A percentile compares a stretch with the other conserved stretches of the same genome.
phyloP scores from a whole-genome alignment of 2,329 filamentous ascomycete genomes.

The Corinectria fuckeliana region DNA sequence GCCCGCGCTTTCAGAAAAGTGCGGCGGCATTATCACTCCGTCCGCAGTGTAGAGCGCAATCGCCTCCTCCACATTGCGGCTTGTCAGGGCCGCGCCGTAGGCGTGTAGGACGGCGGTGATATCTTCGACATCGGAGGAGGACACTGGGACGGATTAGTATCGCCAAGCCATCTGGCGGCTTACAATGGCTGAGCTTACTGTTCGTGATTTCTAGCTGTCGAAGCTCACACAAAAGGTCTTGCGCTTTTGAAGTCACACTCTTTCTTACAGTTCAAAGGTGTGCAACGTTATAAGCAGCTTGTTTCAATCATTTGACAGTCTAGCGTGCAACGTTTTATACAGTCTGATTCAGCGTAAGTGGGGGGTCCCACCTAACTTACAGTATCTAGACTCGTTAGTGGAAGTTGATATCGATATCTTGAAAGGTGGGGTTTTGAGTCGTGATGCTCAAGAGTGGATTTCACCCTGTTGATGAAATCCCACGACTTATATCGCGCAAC shows the following conservation, averaged over 20 bases:
- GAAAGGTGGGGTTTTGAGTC: not conserved
- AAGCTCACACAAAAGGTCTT: not conserved
- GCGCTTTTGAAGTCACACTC: no score
- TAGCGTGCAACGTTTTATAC: not conserved
- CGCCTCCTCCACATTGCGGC: slow-evolving; percentile 22
- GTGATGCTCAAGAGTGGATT: not conserved
- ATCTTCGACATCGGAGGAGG: not conserved
- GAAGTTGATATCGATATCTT: not conserved
- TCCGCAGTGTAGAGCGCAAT: slow-evolving; percentile 30
- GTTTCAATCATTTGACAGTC: not conserved
- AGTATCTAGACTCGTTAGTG: not conserved
- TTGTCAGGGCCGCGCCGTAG: slow-evolving; percentile 26
- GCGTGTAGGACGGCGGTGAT: slow-evolving; percentile 11
- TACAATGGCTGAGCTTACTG: not conserved
- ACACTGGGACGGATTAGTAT: not conserved
- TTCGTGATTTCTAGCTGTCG: not conserved
- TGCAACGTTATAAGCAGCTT: not conserved
- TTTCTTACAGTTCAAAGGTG: not conserved
- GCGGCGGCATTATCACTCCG: slow-evolving; percentile 34
- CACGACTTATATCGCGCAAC: no score
- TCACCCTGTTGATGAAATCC: no score
- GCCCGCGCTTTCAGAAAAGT: slow-evolving; percentile 27
- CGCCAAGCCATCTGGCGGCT: no score
- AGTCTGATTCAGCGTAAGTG: not conserved
- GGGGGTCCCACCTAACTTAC: not conserved